Base-by-base conservation (phyloP, 352 stramenopile genomes). In the Phytophthora cajani region DNA sequence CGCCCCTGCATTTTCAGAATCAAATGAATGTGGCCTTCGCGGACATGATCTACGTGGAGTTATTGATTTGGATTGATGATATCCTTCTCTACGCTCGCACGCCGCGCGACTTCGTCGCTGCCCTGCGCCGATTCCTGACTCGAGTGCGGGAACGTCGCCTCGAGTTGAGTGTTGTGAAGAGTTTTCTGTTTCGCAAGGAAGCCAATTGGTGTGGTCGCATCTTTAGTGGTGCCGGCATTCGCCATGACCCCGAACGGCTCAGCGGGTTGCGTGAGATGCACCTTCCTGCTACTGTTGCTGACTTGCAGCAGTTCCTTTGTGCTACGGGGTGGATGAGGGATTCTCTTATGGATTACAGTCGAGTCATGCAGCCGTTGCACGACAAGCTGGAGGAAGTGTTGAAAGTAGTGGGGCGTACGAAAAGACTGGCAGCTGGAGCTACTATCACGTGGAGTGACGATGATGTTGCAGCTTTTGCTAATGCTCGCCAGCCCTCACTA, bases 141-240 rank as follows among this genome's bases (percentile, higher is more conserved):
- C 25, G 30, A 17, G 19, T 42, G 33, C 19, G 21, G 67, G 23
- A 64, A 4, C 36, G 10, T 40, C 32, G 62, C 7, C 23, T 81
- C 21, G 74, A 79, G 17, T 23, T 79, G 21, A 77, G 47, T 47
- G 51, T 51, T 4, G 1, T 4, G 1, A 81, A 75, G 49, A 63
- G 44, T 19, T 47, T 12, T 40, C 19, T 77, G 23, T 77, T 69
- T 27, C 14, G 19, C 5, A 65, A 33, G 3, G 32, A 46, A 12
- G 30, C 61, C 1, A 69, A 67, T 33, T 77, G 74, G 67, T 79
- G 62, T 50, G 74, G 74, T 2, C 33, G 40, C 1, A 25, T 71
- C 5, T 67, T 71, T 23, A 51, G 49, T 25, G 66, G 63, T 4
- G 47, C n/a, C 51, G 65, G 40, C 30, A 42, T 80, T 3, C 6